phyloP scores from a whole-genome alignment of 352 stramenopile genomes.

The Globisporangium ultimum region DNA sequence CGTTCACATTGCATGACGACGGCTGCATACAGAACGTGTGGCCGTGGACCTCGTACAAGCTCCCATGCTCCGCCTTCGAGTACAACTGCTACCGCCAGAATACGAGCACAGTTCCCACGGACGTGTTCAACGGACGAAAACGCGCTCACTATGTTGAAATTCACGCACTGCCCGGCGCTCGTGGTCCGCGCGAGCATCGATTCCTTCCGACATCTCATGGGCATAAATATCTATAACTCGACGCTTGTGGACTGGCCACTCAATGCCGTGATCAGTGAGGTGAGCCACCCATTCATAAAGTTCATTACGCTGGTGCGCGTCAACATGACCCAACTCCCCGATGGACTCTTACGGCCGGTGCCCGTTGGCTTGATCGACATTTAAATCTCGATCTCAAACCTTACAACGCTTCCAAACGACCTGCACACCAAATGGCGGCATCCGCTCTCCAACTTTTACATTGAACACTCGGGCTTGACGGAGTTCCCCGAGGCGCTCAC shows the following conservation, averaged over 20 bases:
- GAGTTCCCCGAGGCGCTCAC: conserved; percentile 4
- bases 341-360: conserved; percentile 4
- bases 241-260: conserved; percentile 16
- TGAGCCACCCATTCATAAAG: not conserved
- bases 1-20: not conserved
- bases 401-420: not conserved
- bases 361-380: not conserved
- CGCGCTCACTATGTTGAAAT: conserved; percentile 13
- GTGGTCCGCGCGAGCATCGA: conserved; percentile 14
- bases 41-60: conserved; percentile 14
- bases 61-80: conserved; percentile 20
- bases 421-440: not conserved
- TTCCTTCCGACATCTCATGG: conserved; percentile 15
- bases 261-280: conserved; percentile 4
- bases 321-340: conserved; percentile 15
- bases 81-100: conserved; percentile 18
- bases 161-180: conserved; percentile 21
- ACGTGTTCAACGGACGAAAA: conserved; percentile 6
- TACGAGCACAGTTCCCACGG: not conserved
- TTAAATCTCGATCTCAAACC: not conserved
- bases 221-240: conserved; percentile 24
- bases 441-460: not conserved
- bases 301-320: conserved; percentile 6
- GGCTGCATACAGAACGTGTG: conserved; percentile 15
- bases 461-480: conserved; percentile 1